Evolutionary conservation across 768 basidiomycete species (phyloP).

Genomic region (Asterophora lycoperdoides): DNA sequence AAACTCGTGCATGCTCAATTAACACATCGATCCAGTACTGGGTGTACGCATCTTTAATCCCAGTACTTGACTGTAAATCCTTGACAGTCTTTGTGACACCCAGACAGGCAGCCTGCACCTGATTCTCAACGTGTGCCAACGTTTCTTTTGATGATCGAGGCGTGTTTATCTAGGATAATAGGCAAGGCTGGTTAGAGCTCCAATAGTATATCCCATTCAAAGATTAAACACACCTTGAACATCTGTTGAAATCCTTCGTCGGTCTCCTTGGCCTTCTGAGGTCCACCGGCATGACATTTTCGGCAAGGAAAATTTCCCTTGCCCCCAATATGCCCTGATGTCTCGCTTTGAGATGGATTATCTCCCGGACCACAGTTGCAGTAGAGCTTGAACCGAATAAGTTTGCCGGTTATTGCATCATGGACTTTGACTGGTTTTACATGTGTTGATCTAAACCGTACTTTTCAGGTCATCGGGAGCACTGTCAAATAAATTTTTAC

Average conservation of each 20-base stretch:
- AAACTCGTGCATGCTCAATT: conserved; percentile 17
- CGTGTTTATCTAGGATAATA: conserved; percentile 18
- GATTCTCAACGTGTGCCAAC: conserved; percentile 22
- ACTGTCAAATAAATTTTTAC: conserved; percentile 6
- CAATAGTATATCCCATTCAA: not conserved
- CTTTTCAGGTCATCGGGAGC: not conserved
- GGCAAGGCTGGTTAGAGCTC: too few species aligned
- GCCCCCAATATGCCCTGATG: conserved; percentile 35
- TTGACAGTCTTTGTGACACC: conserved; percentile 15
- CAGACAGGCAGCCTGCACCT: conserved; percentile 23
- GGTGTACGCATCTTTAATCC: conserved; percentile 35
- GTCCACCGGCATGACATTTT: conserved; percentile 36
- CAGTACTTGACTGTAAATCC: conserved; percentile 26
- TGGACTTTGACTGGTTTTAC: conserved; percentile 26
- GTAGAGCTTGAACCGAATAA: conserved; percentile 24
- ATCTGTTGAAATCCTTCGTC: conserved; percentile 32
- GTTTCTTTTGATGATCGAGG: conserved; percentile 20
- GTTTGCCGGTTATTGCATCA: conserved; percentile 21
- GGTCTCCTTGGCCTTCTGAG: conserved; percentile 26
- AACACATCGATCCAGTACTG: too few species aligned
- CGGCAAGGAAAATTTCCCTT: conserved; percentile 38
- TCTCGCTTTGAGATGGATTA: conserved; percentile 38
- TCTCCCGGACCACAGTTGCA: conserved; percentile 30
- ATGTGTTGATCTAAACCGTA: conserved; percentile 26
- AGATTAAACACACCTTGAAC: conserved; percentile 23